Conservation (phyloP, 108 stramenopile species). For the Chaetoceros muelleri region DNA sequence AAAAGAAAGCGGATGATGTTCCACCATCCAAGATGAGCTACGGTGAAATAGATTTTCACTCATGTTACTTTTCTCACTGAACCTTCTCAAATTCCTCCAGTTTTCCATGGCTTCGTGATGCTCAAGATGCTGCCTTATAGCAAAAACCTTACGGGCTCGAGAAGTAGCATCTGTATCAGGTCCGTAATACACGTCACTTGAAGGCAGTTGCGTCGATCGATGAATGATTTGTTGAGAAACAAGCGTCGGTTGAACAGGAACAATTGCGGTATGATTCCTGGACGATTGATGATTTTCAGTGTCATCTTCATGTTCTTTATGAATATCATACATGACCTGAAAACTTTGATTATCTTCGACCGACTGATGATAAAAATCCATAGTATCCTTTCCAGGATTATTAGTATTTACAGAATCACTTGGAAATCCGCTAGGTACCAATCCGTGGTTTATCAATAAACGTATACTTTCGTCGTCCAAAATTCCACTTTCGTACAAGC, state of each 20-base stretch:
- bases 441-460: constrained; percentile 82
- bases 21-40: constrained; percentile 45
- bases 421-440: constrained; percentile 45
- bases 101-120: constrained; percentile 1
- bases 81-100: neutral
- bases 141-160: constrained; percentile 4
- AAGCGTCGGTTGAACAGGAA: neutral
- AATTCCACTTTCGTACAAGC: constrained; percentile 80
- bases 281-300: neutral
- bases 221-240: neutral
- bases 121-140: constrained; percentile 3
- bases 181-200: constrained; percentile 2
- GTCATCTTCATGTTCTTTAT: neutral
- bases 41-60: constrained; percentile 3
- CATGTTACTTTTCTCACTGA: neutral
- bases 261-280: no score
- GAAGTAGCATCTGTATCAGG: neutral
- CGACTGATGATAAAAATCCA: neutral
- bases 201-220: neutral
- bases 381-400: neutral
- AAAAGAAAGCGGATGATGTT: constrained; percentile 65
- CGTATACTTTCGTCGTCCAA: constrained; percentile 75
- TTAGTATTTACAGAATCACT: neutral
- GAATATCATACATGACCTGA: neutral
- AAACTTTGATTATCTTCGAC: neutral